Percentiles rank a stretch among this genome's conserved stretches.
Evolutionary conservation across 2,329 filamentous ascomycete genomes (phyloP).

Genomic region (Fusarium metavorans): DNA sequence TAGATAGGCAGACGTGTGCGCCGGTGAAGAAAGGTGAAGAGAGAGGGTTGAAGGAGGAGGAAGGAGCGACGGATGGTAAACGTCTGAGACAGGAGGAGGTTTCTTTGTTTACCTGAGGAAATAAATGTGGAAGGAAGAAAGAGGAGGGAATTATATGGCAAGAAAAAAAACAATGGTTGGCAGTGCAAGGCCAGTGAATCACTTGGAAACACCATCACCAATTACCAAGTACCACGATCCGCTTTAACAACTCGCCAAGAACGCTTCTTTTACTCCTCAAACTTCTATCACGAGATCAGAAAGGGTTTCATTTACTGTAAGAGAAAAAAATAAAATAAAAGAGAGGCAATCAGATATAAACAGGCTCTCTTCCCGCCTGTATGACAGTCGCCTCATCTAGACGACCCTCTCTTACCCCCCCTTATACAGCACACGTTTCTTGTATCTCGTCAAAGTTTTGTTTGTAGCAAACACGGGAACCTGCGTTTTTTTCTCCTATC

Average conservation of each 20-base stretch:
- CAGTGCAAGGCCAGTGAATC: constrained; percentile 10
- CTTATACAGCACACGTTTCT: constrained; percentile 12
- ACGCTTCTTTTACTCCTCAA: neutral
- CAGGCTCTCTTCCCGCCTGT: constrained; percentile 5
- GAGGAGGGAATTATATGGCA: neutral
- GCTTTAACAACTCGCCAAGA: neutral
- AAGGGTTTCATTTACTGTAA: constrained; percentile 18
- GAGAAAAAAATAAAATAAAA: neutral
- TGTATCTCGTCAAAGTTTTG: neutral
- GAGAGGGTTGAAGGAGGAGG: neutral
- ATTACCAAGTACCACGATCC: constrained; percentile 7
- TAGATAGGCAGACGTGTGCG: neutral
- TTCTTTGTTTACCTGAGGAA: neutral
- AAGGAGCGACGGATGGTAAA: neutral
- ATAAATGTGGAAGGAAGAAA: neutral
- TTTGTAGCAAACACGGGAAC: constrained; percentile 30
- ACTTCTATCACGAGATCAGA: neutral
- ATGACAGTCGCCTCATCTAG: constrained; percentile 18
- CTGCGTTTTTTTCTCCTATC: constrained; percentile 4
- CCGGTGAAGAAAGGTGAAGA: neutral
- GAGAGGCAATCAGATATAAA: constrained; percentile 9
- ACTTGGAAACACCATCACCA: constrained; percentile 8
- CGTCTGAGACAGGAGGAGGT: neutral
- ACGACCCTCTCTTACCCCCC: constrained; percentile 8
- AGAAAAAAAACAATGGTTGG: constrained; percentile 1